Conservation (phyloP, 495 filamentous ascomycete species). For the Bombardia bombarda region DNA sequence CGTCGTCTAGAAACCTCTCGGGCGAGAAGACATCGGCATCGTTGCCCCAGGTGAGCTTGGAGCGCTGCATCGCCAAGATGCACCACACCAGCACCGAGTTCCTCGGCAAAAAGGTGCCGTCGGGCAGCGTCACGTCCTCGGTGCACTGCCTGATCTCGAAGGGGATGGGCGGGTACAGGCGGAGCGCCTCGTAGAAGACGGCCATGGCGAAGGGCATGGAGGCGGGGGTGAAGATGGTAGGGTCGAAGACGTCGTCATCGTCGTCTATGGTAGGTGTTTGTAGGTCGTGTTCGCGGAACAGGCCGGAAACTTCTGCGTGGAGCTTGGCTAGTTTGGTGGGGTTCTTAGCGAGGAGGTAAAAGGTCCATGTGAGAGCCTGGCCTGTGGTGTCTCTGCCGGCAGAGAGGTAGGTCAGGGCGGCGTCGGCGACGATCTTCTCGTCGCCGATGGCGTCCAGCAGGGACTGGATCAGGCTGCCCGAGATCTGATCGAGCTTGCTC, state of each 20-base stretch:
- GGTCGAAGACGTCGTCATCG: slow-evolving; percentile 15
- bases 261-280: neutral
- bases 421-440: slow-evolving; percentile 44
- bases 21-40: slow-evolving; percentile 47
- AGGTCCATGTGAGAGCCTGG: slow-evolving; percentile 53
- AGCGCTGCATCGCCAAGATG: slow-evolving; percentile 53
- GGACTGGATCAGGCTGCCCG: slow-evolving; percentile 47
- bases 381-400: slow-evolving; percentile 54
- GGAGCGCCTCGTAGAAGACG: slow-evolving; percentile 48
- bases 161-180: slow-evolving; percentile 52
- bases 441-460: slow-evolving; percentile 45
- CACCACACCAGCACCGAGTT: slow-evolving; percentile 49
- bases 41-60: slow-evolving; percentile 44
- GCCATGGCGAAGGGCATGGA: slow-evolving; percentile 46
- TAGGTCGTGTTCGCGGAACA: slow-evolving; percentile 7
- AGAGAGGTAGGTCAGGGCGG: slow-evolving; percentile 53
- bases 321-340: slow-evolving; percentile 27
- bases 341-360: slow-evolving; percentile 48
- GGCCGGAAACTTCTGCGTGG: slow-evolving; percentile 30
- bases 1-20: slow-evolving; percentile 40
- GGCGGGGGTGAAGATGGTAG: slow-evolving; percentile 31
- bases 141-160: slow-evolving; percentile 53
- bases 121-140: slow-evolving; percentile 42
- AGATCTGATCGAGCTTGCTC: slow-evolving; percentile 33
- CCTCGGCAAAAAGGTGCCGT: slow-evolving; percentile 48